Percentiles rank a stretch among this genome's conserved stretches.
Conservation (phyloP, 495 filamentous ascomycete genomes). For the Ascobolus immersus region DNA sequence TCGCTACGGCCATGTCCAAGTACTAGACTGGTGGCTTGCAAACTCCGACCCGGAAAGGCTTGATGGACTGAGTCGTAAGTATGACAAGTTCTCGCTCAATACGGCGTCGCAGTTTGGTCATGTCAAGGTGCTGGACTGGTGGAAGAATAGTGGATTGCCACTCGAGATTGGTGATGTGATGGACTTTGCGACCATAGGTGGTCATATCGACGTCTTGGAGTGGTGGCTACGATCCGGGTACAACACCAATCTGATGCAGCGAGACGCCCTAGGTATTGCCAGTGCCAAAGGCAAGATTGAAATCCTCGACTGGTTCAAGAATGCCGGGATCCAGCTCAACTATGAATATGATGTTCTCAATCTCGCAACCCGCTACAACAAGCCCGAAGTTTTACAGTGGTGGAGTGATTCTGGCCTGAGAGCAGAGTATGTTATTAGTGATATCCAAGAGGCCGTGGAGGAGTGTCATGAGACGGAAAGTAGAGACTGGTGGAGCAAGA, state of each 20-base stretch:
- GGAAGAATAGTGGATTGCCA: constrained; percentile 52
- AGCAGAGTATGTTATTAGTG: constrained; percentile 84
- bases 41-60: constrained; percentile 6
- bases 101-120: constrained; percentile 62
- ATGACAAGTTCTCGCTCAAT: constrained; percentile 56
- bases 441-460: constrained; percentile 84
- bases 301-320: constrained; percentile 61
- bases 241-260: constrained; percentile 8
- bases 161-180: constrained; percentile 66
- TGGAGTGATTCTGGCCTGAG: constrained; percentile 33
- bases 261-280: constrained; percentile 38
- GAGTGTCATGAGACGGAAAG: constrained; percentile 51
- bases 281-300: constrained; percentile 65
- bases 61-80: constrained; percentile 27
- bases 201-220: constrained; percentile 57
- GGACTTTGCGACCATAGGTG: constrained; percentile 59
- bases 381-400: constrained; percentile 68
- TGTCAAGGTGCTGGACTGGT: constrained; percentile 72
- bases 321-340: constrained; percentile 54
- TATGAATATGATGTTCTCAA: constrained; percentile 78
- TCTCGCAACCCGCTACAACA: constrained; percentile 64
- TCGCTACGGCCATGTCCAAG: constrained; percentile 58
- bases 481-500: constrained; percentile 67
- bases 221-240: constrained; percentile 57
- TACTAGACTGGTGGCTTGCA: constrained; percentile 61